Evolutionary conservation across 257 asterid genomes (phyloP), one percentile per base, ranked within the genome.

Genomic region (Scutellaria barbata): DNA sequence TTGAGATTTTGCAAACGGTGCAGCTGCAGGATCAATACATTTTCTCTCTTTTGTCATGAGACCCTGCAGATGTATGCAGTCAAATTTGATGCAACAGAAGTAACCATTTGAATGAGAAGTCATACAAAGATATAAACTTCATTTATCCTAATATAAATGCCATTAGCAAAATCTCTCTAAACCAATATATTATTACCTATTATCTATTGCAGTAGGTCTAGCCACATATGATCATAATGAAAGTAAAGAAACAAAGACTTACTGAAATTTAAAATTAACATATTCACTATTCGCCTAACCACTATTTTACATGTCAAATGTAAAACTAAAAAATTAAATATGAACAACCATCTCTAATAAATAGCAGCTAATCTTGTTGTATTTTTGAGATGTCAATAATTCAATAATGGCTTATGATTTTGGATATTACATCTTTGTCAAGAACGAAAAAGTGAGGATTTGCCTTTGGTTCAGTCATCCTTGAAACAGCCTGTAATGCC

Each of bases 361-460:
- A 73, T 63, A 46, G 54, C 43, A 55, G 51, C 25, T 11, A 43
- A 59, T n/a, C 62, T 62, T 74, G 35, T 11, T 33, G 73, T 20
- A 47, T 45, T 13, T 61, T 59, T 55, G 42, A 25, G 50, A 46
- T 12, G 46, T 66, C 62, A 62, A 78, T 41, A 73, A 48, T 16
- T 60, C 22, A 58, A 42, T 57, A 35, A 12, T 43, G 12, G 57
- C 57, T 67, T 68, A 60, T 55, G 63, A 52, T 48, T 61, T 33
- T 11, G 72, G 66, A 82, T 71, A 77, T 64, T 78, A 95, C 99
- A 85, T 95, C 85, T 86, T 92, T 95, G 87, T 95, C 99, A 47
- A 95, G 92, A 57, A 95, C 88, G 88, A 92, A 95, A 82, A 95
- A 89, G 72, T 95, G 97, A 67, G 99, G n/a, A n/a, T n/a, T n/a